Evolutionary conservation across 2,329 filamentous ascomycete species (phyloP).

Genomic region (Fusarium burgessii): DNA sequence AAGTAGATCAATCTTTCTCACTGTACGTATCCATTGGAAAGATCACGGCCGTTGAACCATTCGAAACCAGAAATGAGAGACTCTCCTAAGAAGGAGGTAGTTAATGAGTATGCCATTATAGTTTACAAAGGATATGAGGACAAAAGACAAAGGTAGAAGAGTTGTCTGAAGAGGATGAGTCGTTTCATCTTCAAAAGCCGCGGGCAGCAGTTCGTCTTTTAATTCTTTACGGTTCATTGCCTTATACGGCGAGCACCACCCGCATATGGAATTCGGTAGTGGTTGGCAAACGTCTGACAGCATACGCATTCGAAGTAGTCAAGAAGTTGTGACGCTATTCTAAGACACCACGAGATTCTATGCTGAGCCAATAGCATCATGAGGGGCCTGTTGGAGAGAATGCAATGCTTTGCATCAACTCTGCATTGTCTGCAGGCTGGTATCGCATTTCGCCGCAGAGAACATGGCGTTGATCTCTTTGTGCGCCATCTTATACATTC

Average conservation of each 20-base stretch:
- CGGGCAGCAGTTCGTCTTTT: conserved; percentile 29
- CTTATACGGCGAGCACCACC: conserved; percentile 20
- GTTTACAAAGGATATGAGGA: conserved; percentile 14
- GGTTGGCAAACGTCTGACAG: conserved; percentile 30
- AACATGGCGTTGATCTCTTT: conserved; percentile 23
- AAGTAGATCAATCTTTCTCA: conserved; percentile 58
- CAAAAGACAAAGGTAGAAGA: conserved; percentile 14
- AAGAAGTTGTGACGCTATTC: conserved; percentile 9
- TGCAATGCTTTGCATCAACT: conserved; percentile 32
- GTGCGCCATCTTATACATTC: conserved; percentile 40
- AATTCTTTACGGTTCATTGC: conserved; percentile 33
- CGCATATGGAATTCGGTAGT: conserved; percentile 39
- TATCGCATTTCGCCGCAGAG: conserved; percentile 2
- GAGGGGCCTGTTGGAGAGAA: conserved; percentile 25
- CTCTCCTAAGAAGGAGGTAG: conserved; percentile 57
- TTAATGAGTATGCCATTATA: conserved; percentile 57
- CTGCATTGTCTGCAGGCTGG: conserved; percentile 13
- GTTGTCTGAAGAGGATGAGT: conserved; percentile 14
- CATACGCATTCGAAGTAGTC: conserved; percentile 40
- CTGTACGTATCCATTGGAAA: conserved; percentile 74
- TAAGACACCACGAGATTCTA: conserved; percentile 41
- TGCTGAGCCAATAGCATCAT: conserved; percentile 20
- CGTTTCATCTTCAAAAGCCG: conserved; percentile 12
- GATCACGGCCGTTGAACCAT: conserved; percentile 67
- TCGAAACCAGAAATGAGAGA: conserved; percentile 62